Evolutionary conservation across 768 basidiomycete species (phyloP).

Genomic region (Leccinum aurantiacum): DNA sequence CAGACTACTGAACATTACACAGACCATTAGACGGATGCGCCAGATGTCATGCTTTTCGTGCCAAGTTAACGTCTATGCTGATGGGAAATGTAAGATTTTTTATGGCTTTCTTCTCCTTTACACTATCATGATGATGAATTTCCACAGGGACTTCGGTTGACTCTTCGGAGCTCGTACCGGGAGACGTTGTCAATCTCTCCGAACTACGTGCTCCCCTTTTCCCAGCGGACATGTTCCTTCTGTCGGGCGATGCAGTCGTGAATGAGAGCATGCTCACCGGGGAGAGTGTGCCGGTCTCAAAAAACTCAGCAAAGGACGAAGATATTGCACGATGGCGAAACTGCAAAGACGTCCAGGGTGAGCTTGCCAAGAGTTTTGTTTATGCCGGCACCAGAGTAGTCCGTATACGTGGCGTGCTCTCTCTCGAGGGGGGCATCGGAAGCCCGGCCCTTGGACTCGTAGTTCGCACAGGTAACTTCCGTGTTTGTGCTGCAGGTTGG

Average conservation of each 20-base stretch:
- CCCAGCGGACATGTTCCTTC: conserved; percentile 88
- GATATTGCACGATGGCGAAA: conserved; percentile 72
- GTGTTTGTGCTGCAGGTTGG: background rate
- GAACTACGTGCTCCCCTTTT: conserved; percentile 68
- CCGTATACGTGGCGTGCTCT: conserved; percentile 67
- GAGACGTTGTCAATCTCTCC: conserved; percentile 90
- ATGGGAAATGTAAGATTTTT: conserved; percentile 58
- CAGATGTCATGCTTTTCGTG: conserved; percentile 94
- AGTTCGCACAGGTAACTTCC: conserved; percentile 70
- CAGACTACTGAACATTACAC: conserved; percentile 9
- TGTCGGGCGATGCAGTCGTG: conserved; percentile 95
- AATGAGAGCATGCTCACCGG: conserved; percentile 99
- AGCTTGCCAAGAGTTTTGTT: conserved; percentile 79
- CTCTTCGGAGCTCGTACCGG: conserved; percentile 82
- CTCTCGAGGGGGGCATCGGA: conserved; percentile 49
- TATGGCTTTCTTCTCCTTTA: background rate
- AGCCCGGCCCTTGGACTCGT: conserved; percentile 79
- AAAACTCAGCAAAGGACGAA: conserved; percentile 79
- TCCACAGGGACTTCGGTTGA: conserved; percentile 64
- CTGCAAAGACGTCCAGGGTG: conserved; percentile 54
- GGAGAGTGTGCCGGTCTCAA: conserved; percentile 96
- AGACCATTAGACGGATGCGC: conserved; percentile 92
- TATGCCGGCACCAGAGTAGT: conserved; percentile 92
- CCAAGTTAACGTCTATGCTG: conserved; percentile 63
- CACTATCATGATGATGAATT: conserved; percentile 2